Percentiles rank a stretch among this genome's conserved stretches.
phyloP scores from a whole-genome alignment of 768 basidiomycete species.

The Scleroderma citrinum region DNA sequence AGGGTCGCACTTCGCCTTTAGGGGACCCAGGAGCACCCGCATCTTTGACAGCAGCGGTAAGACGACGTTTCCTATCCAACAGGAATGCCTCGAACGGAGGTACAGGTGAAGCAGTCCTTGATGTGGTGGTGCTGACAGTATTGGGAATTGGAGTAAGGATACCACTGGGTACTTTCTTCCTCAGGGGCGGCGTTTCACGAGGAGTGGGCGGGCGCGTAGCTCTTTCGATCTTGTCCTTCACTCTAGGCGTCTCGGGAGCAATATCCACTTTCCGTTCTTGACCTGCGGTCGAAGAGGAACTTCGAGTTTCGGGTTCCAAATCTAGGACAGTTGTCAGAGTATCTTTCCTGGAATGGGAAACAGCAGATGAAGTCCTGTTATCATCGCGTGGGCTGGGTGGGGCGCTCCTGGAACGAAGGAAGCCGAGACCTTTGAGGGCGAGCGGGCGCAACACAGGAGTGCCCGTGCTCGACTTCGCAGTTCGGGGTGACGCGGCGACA shows the following conservation, averaged over 20 bases:
- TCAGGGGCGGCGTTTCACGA: slow-evolving; percentile 1
- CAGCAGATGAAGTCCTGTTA: slow-evolving; percentile 2
- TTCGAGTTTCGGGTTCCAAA: not conserved
- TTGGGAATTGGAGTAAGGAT: slow-evolving; percentile 10
- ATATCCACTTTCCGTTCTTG: not conserved
- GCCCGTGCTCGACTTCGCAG: slow-evolving; percentile 11
- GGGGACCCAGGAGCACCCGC: not conserved
- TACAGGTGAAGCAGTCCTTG: slow-evolving; percentile 42
- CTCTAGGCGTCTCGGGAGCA: slow-evolving; percentile 1
- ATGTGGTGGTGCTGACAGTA: slow-evolving; percentile 10
- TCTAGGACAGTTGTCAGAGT: not conserved
- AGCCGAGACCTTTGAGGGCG: slow-evolving; percentile 42
- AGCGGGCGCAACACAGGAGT: slow-evolving; percentile 33
- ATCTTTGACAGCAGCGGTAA: slow-evolving; percentile 21
- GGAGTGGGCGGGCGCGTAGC: slow-evolving; percentile 1
- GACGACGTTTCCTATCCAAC: slow-evolving; percentile 58
- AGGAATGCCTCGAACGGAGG: slow-evolving; percentile 63
- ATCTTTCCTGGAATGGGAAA: slow-evolving; percentile 4
- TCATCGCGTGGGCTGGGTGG: slow-evolving; percentile 47
- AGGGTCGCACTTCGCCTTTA: slow-evolving; percentile 8
- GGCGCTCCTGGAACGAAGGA: slow-evolving; percentile 52
- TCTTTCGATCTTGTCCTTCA: slow-evolving; percentile 1
- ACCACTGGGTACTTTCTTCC: slow-evolving; percentile 14
- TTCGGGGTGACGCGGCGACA: not conserved
- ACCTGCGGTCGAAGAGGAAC: not conserved